phyloP scores from a whole-genome alignment of 129 eudicot species.

The Sambucus nigra region DNA sequence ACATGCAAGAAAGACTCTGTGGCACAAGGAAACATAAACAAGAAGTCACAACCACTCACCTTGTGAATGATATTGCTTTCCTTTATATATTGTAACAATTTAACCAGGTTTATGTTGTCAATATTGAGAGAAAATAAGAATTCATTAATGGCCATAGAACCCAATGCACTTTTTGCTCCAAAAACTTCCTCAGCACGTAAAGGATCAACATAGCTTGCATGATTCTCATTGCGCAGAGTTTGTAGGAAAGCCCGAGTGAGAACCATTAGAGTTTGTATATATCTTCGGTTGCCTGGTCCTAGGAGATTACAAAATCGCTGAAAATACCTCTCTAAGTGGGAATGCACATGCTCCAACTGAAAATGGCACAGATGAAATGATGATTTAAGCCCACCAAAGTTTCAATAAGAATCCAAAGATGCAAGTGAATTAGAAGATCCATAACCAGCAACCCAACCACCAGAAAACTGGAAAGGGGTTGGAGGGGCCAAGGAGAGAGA shows the following conservation, averaged over 20 bases:
- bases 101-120: conserved; percentile 88
- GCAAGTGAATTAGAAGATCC: neutral
- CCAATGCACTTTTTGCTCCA: conserved; percentile 26
- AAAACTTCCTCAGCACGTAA: conserved; percentile 12
- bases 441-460: neutral
- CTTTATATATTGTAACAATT: conserved; percentile 59
- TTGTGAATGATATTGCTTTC: conserved; percentile 93
- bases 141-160: conserved; percentile 62
- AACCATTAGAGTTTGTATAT: conserved; percentile 78
- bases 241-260: conserved; percentile 62
- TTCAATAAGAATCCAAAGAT: neutral
- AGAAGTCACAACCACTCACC: conserved; percentile 21
- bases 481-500: too few species aligned
- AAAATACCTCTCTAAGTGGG: conserved; percentile 61
- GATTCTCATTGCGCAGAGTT: conserved; percentile 26
- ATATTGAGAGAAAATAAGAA: conserved; percentile 80
- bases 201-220: conserved; percentile 20
- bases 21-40: conserved; percentile 7
- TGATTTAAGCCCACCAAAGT: neutral
- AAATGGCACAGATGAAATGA: conserved; percentile 14
- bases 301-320: conserved; percentile 58
- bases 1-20: neutral
- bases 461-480: too few species aligned
- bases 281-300: conserved; percentile 93
- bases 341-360: conserved; percentile 75